Percentiles rank a stretch among this genome's conserved stretches.
Evolutionary conservation across 495 filamentous ascomycete genomes (phyloP).

Genomic region (Aspergillus kassunensis): DNA sequence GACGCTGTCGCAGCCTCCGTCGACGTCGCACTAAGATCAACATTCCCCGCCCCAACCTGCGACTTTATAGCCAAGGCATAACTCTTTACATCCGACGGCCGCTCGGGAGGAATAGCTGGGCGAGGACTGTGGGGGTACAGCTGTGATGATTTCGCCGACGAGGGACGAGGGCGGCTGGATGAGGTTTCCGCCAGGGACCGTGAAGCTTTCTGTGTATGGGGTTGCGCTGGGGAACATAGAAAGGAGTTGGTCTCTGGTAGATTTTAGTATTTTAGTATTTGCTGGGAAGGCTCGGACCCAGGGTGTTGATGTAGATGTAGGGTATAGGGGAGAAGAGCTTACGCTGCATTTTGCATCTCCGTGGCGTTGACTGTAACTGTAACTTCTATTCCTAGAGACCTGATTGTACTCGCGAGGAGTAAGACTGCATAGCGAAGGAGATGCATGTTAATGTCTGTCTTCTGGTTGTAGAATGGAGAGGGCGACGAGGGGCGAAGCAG

Average conservation of each 20-base stretch:
- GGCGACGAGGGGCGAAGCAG: background rate
- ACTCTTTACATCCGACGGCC: constrained; percentile 20
- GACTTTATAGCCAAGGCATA: constrained; percentile 18
- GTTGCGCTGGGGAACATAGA: constrained; percentile 10
- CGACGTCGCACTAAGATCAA: constrained; percentile 8
- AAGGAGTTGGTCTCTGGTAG: constrained; percentile 3
- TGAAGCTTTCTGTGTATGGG: constrained; percentile 8
- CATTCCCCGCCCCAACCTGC: background rate
- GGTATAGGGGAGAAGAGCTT: no score
- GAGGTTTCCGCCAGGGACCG: constrained; percentile 9
- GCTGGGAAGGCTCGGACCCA: no score
- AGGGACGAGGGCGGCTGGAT: constrained; percentile 19
- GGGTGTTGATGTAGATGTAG: no score
- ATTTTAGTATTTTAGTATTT: no score
- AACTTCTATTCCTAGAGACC: constrained; percentile 2
- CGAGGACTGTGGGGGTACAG: constrained; percentile 20
- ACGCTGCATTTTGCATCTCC: constrained; percentile 7
- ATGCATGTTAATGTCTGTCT: background rate
- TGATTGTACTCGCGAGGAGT: background rate
- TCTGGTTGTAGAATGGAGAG: background rate
- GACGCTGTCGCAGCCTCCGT: background rate
- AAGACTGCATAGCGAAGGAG: constrained; percentile 1
- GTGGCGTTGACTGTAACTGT: constrained; percentile 7
- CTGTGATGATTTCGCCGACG: constrained; percentile 17
- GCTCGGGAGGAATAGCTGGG: constrained; percentile 17